A percentile compares a stretch with the other conserved stretches of the same genome.
phyloP scores from a whole-genome alignment of 768 basidiomycete genomes.

The Dacryopinax primogenitus region DNA sequence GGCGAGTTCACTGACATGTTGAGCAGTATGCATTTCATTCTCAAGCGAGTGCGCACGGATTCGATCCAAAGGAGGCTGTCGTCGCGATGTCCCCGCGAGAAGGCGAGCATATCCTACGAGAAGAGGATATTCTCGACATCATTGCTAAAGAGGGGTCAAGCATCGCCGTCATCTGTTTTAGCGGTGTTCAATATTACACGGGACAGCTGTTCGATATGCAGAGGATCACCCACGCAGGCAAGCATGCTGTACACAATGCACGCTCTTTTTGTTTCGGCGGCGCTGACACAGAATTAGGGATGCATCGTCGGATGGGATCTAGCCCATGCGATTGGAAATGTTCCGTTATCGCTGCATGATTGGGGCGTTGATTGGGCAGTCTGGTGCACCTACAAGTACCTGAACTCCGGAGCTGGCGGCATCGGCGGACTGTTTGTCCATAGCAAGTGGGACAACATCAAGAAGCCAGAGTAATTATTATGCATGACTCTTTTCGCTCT shows the following conservation, averaged over 20 bases:
- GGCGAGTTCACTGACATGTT: conserved; percentile 10
- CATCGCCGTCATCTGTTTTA: conserved; percentile 85
- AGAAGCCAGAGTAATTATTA: conserved; percentile 44
- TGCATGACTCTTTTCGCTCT: conserved; percentile 5
- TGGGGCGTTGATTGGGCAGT: conserved; percentile 97
- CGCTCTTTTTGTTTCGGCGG: not conserved
- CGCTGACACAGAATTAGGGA: conserved; percentile 40
- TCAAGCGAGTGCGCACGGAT: conserved; percentile 71
- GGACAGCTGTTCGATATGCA: conserved; percentile 89
- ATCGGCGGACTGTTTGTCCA: conserved; percentile 90
- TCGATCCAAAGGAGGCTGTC: conserved; percentile 57
- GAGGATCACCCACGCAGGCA: conserved; percentile 67
- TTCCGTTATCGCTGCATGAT: conserved; percentile 74
- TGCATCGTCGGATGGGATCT: conserved; percentile 94
- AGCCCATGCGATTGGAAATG: conserved; percentile 91
- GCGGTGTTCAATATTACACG: conserved; percentile 94
- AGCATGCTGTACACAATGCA: conserved; percentile 50
- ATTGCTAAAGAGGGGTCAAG: conserved; percentile 59
- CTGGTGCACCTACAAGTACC: conserved; percentile 98
- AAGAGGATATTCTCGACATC: conserved; percentile 70
- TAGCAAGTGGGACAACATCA: conserved; percentile 56
- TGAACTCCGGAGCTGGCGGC: conserved; percentile 93
- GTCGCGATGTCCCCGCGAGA: conserved; percentile 65
- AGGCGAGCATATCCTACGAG: conserved; percentile 75
- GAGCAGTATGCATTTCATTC: conserved; percentile 87